phyloP scores from a whole-genome alignment of 2,329 filamentous ascomycete genomes.

The Pseudogymnoascus sp. region DNA sequence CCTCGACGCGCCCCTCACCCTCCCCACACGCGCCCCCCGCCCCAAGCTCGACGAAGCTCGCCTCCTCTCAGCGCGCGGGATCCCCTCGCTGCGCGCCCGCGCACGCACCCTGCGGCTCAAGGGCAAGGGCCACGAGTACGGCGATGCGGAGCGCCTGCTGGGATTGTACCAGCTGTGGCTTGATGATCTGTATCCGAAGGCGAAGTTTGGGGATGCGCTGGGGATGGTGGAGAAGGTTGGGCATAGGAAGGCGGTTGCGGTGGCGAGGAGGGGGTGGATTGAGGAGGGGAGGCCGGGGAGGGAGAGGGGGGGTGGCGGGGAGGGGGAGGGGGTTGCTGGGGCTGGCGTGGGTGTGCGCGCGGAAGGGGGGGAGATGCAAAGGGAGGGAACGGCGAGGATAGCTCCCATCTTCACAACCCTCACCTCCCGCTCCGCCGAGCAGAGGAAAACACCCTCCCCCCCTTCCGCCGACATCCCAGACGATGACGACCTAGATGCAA shows the following conservation, averaged over 20 bases:
- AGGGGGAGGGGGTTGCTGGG: conserved; percentile 24
- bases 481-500: not conserved
- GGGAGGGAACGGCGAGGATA: not conserved
- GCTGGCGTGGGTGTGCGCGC: too few species aligned
- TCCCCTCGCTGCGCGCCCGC: conserved; percentile 68
- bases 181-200: conserved; percentile 89
- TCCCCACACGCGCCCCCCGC: conserved; percentile 60
- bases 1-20: conserved; percentile 71
- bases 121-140: conserved; percentile 94
- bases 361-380: too few species aligned
- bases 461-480: not conserved
- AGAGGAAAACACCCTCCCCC: not conserved
- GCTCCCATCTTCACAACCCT: not conserved
- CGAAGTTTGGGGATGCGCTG: conserved; percentile 84
- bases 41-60: conserved; percentile 85
- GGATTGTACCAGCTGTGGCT: conserved; percentile 95
- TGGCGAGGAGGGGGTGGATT: conserved; percentile 74
- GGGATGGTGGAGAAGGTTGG: conserved; percentile 88
- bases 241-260: conserved; percentile 70
- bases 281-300: conserved; percentile 57
- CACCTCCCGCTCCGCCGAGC: not conserved
- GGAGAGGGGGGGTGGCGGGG: conserved; percentile 21
- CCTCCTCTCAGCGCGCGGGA: conserved; percentile 73
- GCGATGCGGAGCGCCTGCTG: conserved; percentile 71
- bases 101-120: conserved; percentile 70